phyloP scores from a whole-genome alignment of 2,329 filamentous ascomycete species.

The Penicillium sp. region DNA sequence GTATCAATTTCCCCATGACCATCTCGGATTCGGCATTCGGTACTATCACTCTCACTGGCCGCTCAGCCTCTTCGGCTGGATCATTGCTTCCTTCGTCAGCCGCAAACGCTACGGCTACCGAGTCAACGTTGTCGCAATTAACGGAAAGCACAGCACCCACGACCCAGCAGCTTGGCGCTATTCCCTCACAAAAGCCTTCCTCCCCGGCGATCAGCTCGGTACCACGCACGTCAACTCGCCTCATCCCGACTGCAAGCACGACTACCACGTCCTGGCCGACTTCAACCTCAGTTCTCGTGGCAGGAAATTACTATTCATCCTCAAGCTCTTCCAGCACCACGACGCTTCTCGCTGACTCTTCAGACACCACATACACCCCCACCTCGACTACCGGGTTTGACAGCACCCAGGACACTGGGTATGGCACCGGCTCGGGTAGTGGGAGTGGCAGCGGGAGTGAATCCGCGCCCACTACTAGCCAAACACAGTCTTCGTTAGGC shows the following conservation, averaged over 20 bases:
- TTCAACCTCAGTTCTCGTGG: not conserved
- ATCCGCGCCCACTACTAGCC: slow-evolving; percentile 13
- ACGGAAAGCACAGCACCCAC: slow-evolving; percentile 4
- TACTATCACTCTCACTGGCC: slow-evolving; percentile 9
- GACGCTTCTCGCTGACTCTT: not conserved
- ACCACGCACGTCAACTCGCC: slow-evolving; percentile 14
- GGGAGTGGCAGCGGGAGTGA: slow-evolving; percentile 2
- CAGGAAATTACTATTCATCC: not conserved
- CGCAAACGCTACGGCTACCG: slow-evolving; percentile 3
- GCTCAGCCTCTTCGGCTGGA: not conserved
- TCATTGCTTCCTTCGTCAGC: slow-evolving; percentile 2
- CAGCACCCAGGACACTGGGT: slow-evolving; percentile 8
- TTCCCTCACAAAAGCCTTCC: slow-evolving; percentile 11
- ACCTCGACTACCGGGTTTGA: slow-evolving; percentile 1
- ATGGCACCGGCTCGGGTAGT: slow-evolving; percentile 4
- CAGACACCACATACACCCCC: not conserved
- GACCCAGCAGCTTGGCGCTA: slow-evolving; percentile 5
- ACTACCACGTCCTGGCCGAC: slow-evolving; percentile 4
- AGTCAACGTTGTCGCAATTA: slow-evolving; percentile 3
- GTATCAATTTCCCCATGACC: slow-evolving; percentile 16
- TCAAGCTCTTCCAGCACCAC: not conserved
- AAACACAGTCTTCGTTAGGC: slow-evolving; percentile 14
- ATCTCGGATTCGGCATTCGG: slow-evolving; percentile 15
- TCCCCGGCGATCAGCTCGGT: slow-evolving; percentile 10
- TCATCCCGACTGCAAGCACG: slow-evolving; percentile 7